Conservation (phyloP, 441 rosid genomes). For the Adansonia madagascariensis region DNA sequence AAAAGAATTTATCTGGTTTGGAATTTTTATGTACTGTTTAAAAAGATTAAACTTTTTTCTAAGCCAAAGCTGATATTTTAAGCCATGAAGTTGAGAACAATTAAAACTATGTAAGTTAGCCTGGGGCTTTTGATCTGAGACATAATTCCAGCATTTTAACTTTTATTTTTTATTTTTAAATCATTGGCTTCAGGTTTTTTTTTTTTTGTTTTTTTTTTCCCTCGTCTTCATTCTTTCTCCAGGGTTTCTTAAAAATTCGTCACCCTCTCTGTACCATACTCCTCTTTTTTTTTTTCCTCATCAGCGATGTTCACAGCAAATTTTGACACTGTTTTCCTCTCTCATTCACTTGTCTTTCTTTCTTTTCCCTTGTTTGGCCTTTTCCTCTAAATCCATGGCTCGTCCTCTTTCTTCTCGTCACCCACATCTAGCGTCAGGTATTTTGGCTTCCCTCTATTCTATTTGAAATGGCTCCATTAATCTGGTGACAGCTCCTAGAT, state of each 20-base stretch:
- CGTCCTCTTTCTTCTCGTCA: neutral
- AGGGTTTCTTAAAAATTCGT: neutral
- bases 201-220: neutral
- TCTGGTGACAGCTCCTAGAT: conserved; percentile 5
- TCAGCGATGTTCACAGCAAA: neutral
- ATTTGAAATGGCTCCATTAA: conserved; percentile 12
- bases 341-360: neutral
- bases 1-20: neutral
- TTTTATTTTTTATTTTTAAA: neutral
- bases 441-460: conserved; percentile 2
- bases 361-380: neutral
- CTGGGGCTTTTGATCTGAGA: neutral
- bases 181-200: neutral
- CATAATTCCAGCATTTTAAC: neutral
- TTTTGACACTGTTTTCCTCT: neutral
- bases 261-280: neutral
- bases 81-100: conserved; percentile 10
- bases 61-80: neutral
- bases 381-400: neutral
- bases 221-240: neutral
- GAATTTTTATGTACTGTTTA: conserved; percentile 21
- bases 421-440: neutral
- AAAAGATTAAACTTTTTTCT: neutral
- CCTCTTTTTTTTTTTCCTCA: neutral
- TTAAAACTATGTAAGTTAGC: neutral